Percentiles rank a stretch among this genome's conserved stretches.
phyloP scores from a whole-genome alignment of 1,139 yeast genomes.

The Magnusiomyces tetraspermus region DNA sequence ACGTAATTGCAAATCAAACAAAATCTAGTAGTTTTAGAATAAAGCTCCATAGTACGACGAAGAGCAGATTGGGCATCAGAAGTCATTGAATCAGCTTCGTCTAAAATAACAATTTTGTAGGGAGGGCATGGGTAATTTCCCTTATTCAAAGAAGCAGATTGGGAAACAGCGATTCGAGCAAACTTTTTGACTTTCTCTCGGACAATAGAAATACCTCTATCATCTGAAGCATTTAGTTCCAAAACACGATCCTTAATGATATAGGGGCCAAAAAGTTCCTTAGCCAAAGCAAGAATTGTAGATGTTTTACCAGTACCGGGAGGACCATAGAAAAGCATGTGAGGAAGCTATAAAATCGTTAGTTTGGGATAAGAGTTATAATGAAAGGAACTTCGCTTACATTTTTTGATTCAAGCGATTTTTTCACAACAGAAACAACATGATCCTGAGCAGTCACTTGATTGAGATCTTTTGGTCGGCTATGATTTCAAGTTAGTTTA shows the following conservation, averaged over 20 bases:
- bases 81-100: slow-evolving; percentile 99
- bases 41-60: slow-evolving; percentile 93
- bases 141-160: slow-evolving; percentile 59
- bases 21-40: slow-evolving; percentile 83
- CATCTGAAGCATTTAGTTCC: slow-evolving; percentile 93
- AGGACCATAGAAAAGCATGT: slow-evolving; percentile 93
- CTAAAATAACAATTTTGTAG: slow-evolving; percentile 72
- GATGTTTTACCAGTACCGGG: slow-evolving; percentile 98
- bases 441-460: slow-evolving; percentile 91
- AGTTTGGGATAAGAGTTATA: neutral
- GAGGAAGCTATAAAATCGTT: slow-evolving; percentile 41
- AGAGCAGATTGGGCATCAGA: slow-evolving; percentile 93
- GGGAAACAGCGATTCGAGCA: slow-evolving; percentile 79
- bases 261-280: slow-evolving; percentile 59
- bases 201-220: slow-evolving; percentile 86
- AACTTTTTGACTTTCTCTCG: slow-evolving; percentile 87
- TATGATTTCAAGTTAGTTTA: slow-evolving; percentile 14
- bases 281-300: slow-evolving; percentile 79
- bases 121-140: slow-evolving; percentile 88
- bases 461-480: slow-evolving; percentile 70
- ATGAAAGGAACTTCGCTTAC: slow-evolving; percentile 17
- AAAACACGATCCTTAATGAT: slow-evolving; percentile 68
- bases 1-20: slow-evolving; percentile 92
- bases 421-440: slow-evolving; percentile 75
- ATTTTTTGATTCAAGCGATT: slow-evolving; percentile 69